phyloP scores from a whole-genome alignment of 2,329 filamentous ascomycete genomes.

The Neurospora sp. region DNA sequence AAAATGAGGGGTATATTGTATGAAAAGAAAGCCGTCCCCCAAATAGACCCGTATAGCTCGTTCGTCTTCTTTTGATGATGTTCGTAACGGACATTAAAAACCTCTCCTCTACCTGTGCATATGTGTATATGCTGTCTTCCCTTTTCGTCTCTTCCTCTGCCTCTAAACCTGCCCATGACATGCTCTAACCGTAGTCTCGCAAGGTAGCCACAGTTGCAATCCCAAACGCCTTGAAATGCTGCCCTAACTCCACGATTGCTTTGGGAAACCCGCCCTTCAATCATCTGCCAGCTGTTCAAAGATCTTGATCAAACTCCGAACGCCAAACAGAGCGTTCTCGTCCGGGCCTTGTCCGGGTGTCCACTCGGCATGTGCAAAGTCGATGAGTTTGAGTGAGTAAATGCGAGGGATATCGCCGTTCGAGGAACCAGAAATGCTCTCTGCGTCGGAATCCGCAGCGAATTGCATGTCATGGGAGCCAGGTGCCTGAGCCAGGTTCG shows the following conservation, averaged over 20 bases:
- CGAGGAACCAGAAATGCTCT: slow-evolving; percentile 3
- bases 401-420: slow-evolving; percentile 45
- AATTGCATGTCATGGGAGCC: background rate
- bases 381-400: slow-evolving; percentile 78
- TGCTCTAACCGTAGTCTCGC: background rate
- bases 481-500: slow-evolving; percentile 2
- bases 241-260: background rate
- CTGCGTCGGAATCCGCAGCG: background rate
- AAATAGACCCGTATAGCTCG: background rate
- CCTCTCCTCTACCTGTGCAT: slow-evolving; percentile 3
- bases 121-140: background rate
- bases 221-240: slow-evolving; percentile 5
- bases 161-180: background rate
- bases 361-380: slow-evolving; percentile 90
- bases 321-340: slow-evolving; percentile 68
- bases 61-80: slow-evolving; percentile 4
- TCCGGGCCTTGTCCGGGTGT: slow-evolving; percentile 75
- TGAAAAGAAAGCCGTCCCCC: slow-evolving; percentile 2
- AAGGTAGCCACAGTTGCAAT: background rate
- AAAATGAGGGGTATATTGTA: slow-evolving; percentile 10
- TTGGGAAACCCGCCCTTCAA: background rate
- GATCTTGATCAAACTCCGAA: slow-evolving; percentile 61
- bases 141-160: background rate
- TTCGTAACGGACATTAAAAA: slow-evolving; percentile 8
- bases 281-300: slow-evolving; percentile 51